phyloP scores from a whole-genome alignment of 2,329 filamentous ascomycete species.

The Daldinia sp. region DNA sequence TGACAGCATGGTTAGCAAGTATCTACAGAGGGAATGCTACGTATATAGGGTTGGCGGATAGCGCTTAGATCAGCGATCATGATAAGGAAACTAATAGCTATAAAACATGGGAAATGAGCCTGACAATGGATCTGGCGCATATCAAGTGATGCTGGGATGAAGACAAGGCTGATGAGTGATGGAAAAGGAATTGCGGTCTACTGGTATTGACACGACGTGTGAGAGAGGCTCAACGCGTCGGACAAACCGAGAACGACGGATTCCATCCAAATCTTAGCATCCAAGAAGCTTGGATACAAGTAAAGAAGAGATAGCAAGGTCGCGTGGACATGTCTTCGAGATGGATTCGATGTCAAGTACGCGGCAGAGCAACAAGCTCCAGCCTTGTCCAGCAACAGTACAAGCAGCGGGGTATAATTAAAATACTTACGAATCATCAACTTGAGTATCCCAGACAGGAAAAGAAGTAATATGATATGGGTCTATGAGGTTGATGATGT shows the following conservation, averaged over 20 bases:
- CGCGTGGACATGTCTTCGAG: constrained; percentile 48
- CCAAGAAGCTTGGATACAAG: constrained; percentile 46
- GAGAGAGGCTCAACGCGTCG: constrained; percentile 43
- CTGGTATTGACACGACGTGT: constrained; percentile 38
- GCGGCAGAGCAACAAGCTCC: constrained; percentile 45
- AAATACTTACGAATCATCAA: constrained; percentile 54
- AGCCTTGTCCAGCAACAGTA: constrained; percentile 48
- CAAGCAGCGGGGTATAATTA: constrained; percentile 35
- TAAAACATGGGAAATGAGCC: constrained; percentile 54
- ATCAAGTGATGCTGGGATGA: constrained; percentile 58
- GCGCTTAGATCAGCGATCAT: constrained; percentile 53
- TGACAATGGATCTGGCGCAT: constrained; percentile 51
- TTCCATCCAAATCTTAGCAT: constrained; percentile 45
- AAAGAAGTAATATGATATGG: constrained; percentile 35
- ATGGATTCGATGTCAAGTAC: constrained; percentile 50
- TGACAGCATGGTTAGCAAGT: constrained; percentile 62
- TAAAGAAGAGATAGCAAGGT: constrained; percentile 47
- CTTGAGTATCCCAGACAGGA: constrained; percentile 40
- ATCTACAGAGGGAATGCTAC: constrained; percentile 40
- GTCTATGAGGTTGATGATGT: constrained; percentile 44
- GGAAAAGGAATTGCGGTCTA: constrained; percentile 57
- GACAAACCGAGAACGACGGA: constrained; percentile 45
- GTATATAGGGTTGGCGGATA: constrained; percentile 45
- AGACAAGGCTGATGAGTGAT: constrained; percentile 62
- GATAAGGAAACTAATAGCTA: constrained; percentile 51